These are phyloP conservation scores for Anethum foeniculum DNA, from an alignment of 140 eudicot species.

Conservation along the genomic window DNA sequence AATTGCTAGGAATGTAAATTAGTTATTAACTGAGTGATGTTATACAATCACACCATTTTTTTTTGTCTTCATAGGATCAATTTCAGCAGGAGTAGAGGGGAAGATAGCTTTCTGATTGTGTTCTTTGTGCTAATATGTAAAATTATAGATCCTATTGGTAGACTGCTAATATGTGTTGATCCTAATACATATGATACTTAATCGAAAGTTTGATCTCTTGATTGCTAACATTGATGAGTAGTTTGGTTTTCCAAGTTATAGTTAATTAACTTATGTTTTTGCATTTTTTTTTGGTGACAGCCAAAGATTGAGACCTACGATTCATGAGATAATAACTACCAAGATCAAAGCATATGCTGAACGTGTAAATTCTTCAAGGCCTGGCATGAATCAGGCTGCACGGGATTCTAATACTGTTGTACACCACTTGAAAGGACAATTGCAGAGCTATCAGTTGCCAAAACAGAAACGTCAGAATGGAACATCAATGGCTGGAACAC, in stretches of 20 bases:
- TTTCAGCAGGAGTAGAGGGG: not conserved
- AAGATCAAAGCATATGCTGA: slow-evolving; percentile 80
- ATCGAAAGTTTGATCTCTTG: not conserved
- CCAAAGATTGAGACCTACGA: slow-evolving; percentile 93
- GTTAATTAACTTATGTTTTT: slow-evolving; percentile 3
- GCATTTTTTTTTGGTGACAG: slow-evolving; percentile 25
- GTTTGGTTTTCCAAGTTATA: not conserved
- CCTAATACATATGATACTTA: not conserved
- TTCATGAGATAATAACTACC: slow-evolving; percentile 76
- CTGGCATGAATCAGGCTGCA: slow-evolving; percentile 52
- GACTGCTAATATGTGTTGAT: not conserved
- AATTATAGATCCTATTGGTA: not conserved
- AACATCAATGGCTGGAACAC: slow-evolving; percentile 49
- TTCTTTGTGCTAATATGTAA: not conserved
- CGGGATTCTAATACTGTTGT: slow-evolving; percentile 50
- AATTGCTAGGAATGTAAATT: not conserved
- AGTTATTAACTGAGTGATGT: not conserved
- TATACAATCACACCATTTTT: not conserved
- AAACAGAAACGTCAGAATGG: slow-evolving; percentile 77
- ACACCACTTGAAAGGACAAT: slow-evolving; percentile 61
- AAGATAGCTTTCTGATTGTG: not conserved
- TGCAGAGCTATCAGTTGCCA: slow-evolving; percentile 55
- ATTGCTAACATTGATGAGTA: not conserved
- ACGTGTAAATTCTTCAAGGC: slow-evolving; percentile 43
- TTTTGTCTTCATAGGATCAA: not conserved